Percentiles rank a stretch among this genome's conserved stretches.
Conservation (phyloP, 2,329 filamentous ascomycete genomes). For the Aureobasidium mangrovei region DNA sequence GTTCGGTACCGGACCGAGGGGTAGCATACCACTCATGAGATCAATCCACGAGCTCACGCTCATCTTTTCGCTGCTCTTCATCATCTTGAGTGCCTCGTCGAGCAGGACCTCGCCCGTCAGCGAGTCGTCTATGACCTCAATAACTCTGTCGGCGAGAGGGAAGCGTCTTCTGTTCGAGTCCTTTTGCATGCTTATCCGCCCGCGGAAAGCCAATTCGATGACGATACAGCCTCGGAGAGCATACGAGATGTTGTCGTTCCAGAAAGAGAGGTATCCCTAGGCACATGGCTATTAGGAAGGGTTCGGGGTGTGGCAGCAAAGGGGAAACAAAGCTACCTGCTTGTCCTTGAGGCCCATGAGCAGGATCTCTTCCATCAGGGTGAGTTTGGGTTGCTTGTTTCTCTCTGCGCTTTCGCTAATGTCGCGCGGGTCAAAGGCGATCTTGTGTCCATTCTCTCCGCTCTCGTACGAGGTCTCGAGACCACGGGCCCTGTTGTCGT, state of each 20-base stretch:
- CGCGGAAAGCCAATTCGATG: slow-evolving; percentile 90
- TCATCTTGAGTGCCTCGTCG: slow-evolving; percentile 98
- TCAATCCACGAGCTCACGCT: slow-evolving; percentile 99
- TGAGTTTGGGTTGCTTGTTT: slow-evolving; percentile 96
- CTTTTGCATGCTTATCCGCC: slow-evolving; percentile 97
- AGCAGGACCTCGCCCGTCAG: slow-evolving; percentile 93
- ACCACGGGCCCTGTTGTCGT: slow-evolving; percentile 28
- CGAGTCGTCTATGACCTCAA: slow-evolving; percentile 95
- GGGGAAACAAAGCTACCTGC: slow-evolving; percentile 57
- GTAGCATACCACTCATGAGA: slow-evolving; percentile 78
- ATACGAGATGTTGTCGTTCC: slow-evolving; percentile 99
- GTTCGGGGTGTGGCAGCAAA: neutral
- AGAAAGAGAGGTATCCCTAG: slow-evolving; percentile 95
- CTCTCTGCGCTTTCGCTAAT: slow-evolving; percentile 94
- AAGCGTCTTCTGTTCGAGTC: slow-evolving; percentile 87
- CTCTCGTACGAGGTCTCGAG: slow-evolving; percentile 80
- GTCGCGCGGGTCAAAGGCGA: slow-evolving; percentile 93
- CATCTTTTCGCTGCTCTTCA: slow-evolving; percentile 99
- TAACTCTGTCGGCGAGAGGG: slow-evolving; percentile 82
- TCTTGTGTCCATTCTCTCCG: slow-evolving; percentile 94
- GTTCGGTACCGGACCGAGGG: slow-evolving; percentile 11
- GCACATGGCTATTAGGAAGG: neutral
- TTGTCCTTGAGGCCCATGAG: slow-evolving; percentile 96
- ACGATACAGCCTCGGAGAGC: slow-evolving; percentile 96
- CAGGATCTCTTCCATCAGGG: slow-evolving; percentile 96